Conservation (phyloP, 768 basidiomycete genomes). For the Termitomyces sp. region DNA sequence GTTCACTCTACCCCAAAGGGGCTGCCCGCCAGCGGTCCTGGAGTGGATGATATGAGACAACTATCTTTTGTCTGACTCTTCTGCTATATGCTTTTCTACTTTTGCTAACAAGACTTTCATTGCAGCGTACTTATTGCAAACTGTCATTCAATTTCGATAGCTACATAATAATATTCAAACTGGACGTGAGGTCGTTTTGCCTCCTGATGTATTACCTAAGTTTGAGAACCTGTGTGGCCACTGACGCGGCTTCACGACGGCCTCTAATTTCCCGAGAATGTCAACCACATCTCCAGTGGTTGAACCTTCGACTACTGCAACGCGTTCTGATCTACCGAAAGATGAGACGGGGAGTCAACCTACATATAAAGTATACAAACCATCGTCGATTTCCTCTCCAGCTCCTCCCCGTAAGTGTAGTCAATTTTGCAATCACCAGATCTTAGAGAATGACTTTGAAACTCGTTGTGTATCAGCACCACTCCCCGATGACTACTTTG, state of each 20-base stretch:
- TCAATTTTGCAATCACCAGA: background rate
- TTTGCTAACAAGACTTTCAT: background rate
- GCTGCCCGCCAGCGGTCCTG: conserved; percentile 73
- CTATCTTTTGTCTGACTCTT: conserved; percentile 40
- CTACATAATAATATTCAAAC: background rate
- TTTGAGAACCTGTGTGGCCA: background rate
- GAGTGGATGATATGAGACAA: conserved; percentile 70
- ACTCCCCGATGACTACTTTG: conserved; percentile 71
- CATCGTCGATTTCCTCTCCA: conserved; percentile 25
- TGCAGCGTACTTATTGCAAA: background rate
- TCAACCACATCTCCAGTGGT: conserved; percentile 8
- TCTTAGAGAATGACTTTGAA: background rate
- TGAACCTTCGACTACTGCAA: conserved; percentile 6
- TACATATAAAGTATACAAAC: conserved; percentile 46
- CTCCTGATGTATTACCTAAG: conserved; percentile 18
- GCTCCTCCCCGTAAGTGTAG: conserved; percentile 27
- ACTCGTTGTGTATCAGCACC: conserved; percentile 26
- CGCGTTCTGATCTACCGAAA: background rate
- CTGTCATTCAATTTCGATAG: background rate
- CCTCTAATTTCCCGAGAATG: conserved; percentile 2
- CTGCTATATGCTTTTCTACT: background rate
- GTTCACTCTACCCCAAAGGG: conserved; percentile 61
- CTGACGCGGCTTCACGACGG: background rate
- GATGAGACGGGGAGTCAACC: conserved; percentile 4
- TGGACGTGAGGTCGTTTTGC: conserved; percentile 22